phyloP scores from a whole-genome alignment of 352 stramenopile species.

The Pythium biforme region DNA sequence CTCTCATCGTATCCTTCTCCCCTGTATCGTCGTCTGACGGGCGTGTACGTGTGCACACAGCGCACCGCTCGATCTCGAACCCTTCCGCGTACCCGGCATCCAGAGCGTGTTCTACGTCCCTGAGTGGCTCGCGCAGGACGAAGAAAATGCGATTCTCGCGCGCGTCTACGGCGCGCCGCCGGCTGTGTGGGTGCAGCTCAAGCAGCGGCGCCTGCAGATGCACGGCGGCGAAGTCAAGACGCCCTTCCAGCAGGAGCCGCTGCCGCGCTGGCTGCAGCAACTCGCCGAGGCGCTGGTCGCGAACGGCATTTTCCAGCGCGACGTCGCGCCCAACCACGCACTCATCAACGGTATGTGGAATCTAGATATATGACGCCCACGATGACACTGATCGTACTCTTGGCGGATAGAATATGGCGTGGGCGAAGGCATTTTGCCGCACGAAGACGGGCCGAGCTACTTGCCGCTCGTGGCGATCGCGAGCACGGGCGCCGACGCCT shows the following conservation, averaged over 20 bases:
- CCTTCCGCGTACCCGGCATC: constrained; percentile 38
- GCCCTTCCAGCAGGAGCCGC: constrained; percentile 39
- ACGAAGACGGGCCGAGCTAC: constrained; percentile 71
- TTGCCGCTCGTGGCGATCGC: constrained; percentile 67
- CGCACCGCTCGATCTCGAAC: constrained; percentile 31
- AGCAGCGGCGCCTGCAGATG: constrained; percentile 65
- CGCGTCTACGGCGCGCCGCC: constrained; percentile 47
- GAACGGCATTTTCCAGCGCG: constrained; percentile 45
- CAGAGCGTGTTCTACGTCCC: constrained; percentile 56
- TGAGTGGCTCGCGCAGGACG: constrained; percentile 56
- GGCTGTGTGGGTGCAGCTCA: constrained; percentile 57
- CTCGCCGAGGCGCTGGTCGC: constrained; percentile 53
- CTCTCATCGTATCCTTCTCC: background rate
- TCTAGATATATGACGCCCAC: background rate
- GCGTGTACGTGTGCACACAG: constrained; percentile 13
- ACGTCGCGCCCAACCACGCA: constrained; percentile 53
- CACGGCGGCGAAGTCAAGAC: constrained; percentile 62
- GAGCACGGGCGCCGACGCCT: constrained; percentile 52
- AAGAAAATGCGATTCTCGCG: constrained; percentile 56
- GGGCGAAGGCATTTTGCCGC: constrained; percentile 65
- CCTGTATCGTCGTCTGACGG: background rate
- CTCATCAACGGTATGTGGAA: constrained; percentile 62
- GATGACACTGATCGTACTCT: background rate
- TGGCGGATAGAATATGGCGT: constrained; percentile 50
- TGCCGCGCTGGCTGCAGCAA: constrained; percentile 56